Evolutionary conservation across 257 asterid species (phyloP), one percentile per base, ranked within the genome.

Genomic region (Solanum etuberosum): DNA sequence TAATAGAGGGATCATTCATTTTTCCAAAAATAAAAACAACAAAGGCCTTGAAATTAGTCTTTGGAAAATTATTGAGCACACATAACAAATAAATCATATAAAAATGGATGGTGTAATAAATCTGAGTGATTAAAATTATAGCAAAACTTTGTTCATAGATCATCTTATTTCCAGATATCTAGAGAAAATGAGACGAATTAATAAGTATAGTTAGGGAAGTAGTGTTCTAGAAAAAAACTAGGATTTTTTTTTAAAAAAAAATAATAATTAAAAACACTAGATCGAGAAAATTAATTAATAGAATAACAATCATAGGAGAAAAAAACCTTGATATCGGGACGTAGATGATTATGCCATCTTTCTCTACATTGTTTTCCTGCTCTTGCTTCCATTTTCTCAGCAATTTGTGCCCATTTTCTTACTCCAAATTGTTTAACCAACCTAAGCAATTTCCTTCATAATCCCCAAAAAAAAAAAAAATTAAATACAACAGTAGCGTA

Each of bases 311-410:
- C 16, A n/a, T 76, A 76, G 23, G 9, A 83, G 67, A 77, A 88
- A 48, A 89, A 92, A 93, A 91, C 93, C 98, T 95, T 95, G 14
- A 95, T 93, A 88, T 94, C 87, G 13, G 98, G 97, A 84, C 92
- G 93, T 72, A 95, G 92, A 93, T 95, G 98, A 89, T 95, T 95
- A 83, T 93, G 93, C 98, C 98, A 95, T 89, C 98, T 92, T 83
- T 95, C 98, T 87, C 98, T 91, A 84, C 98, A 95, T 83, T 95
- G 98, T 92, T 95, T 95, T 86, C 98, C 98, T 27, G 90, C 89
- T 87, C 97, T 94, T 23, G 96, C 96, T 0, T 86, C 88, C 46
- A 95, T 93, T 91, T 90, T 89, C 89, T 92, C 91, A 85, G 98
- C 97, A 25, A 95, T 92, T 46, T 90, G 78, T 18, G 98, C 88